These are phyloP conservation scores for Limonium bicolor DNA, from an alignment of 148 eudicot species.

Conservation along the genomic window DNA sequence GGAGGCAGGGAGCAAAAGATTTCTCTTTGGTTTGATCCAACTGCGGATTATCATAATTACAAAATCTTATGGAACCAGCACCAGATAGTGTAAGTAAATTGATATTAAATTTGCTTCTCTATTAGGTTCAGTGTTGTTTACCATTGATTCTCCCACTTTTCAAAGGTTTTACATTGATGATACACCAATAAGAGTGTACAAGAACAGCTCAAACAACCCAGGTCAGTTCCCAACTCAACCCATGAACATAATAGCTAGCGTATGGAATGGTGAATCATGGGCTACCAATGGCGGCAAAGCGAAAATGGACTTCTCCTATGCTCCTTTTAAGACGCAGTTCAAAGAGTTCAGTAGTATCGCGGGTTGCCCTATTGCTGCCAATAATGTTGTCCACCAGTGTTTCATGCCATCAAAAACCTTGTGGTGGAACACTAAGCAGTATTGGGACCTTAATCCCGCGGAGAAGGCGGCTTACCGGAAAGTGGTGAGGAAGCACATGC, in stretches of 20 bases:
- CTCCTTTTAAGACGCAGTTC: conserved; percentile 21
- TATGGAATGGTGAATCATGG: conserved; percentile 21
- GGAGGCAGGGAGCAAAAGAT: conserved; percentile 19
- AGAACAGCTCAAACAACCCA: conserved; percentile 9
- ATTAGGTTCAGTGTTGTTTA: too few species aligned
- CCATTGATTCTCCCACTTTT: not conserved
- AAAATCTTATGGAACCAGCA: conserved; percentile 13
- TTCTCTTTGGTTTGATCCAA: conserved; percentile 23
- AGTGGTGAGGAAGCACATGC: not conserved
- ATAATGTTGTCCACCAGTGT: not conserved
- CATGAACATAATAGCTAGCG: conserved; percentile 13
- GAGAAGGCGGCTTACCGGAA: not conserved
- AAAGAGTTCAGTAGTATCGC: conserved; percentile 9
- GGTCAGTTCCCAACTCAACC: conserved; percentile 14
- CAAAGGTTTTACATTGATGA: conserved; percentile 20
- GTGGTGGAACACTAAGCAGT: conserved; percentile 2
- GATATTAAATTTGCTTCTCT: too few species aligned
- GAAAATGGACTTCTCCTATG: conserved; percentile 13
- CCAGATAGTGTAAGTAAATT: conserved; percentile 20
- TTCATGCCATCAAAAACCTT: not conserved
- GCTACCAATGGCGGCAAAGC: conserved; percentile 21
- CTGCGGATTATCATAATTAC: conserved; percentile 17
- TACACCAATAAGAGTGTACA: conserved; percentile 21
- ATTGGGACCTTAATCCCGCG: not conserved
- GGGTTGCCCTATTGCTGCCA: conserved; percentile 10